Conservation (phyloP, 2,329 filamentous ascomycete species). For the Aurifilum marmelostoma region DNA sequence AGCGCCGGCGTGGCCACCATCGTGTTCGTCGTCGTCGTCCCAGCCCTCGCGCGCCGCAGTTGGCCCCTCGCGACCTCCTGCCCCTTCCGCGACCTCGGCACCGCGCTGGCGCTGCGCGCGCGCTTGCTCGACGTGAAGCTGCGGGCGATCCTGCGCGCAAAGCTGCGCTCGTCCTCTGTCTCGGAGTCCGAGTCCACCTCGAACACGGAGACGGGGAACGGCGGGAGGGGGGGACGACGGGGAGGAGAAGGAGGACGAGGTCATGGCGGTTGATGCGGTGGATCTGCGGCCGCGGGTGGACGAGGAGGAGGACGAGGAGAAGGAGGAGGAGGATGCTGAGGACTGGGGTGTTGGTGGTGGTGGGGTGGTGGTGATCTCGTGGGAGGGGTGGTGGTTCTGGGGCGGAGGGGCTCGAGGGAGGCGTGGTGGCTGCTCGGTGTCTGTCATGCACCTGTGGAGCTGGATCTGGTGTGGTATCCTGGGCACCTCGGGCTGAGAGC, state of each 20-base stretch:
- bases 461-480: slow-evolving; percentile 25
- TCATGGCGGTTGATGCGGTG: neutral
- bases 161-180: slow-evolving; percentile 36
- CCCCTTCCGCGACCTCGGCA: slow-evolving; percentile 32
- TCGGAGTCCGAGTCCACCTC: slow-evolving; percentile 52
- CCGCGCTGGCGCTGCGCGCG: slow-evolving; percentile 42
- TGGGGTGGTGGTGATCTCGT: neutral
- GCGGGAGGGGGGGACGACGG: neutral
- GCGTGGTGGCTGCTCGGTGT: slow-evolving; percentile 40
- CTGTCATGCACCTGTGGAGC: slow-evolving; percentile 14
- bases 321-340: too few relatives aligned
- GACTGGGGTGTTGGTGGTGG: too few relatives aligned
- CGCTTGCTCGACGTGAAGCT: slow-evolving; percentile 38
- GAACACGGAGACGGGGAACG: slow-evolving; percentile 48
- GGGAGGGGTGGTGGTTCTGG: neutral
- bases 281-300: neutral
- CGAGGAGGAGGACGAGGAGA: neutral
- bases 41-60: slow-evolving; percentile 22
- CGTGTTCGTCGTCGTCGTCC: neutral
- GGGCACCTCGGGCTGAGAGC: slow-evolving; percentile 8
- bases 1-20: neutral
- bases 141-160: slow-evolving; percentile 47
- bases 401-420: neutral
- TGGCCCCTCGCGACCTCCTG: slow-evolving; percentile 24
- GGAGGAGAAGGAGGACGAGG: slow-evolving; percentile 15